Evolutionary conservation across 306 rosid species (phyloP).

Genomic region (Vigna mungo): DNA sequence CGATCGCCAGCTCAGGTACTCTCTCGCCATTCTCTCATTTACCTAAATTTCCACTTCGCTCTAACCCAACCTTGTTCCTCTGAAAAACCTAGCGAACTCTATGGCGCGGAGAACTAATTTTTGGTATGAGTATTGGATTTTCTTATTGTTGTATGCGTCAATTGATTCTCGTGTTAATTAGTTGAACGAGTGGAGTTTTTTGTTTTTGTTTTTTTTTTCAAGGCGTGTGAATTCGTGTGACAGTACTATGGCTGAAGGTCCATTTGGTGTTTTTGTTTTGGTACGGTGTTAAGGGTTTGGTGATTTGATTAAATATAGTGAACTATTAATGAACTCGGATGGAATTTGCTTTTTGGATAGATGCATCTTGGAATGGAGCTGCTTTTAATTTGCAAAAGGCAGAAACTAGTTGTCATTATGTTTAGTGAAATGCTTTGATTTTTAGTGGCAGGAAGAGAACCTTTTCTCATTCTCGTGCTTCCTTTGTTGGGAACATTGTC

Average conservation of each 20-base stretch:
- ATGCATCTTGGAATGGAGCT: not conserved
- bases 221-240: slow-evolving; percentile 11
- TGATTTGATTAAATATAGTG: slow-evolving; percentile 13
- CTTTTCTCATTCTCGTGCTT: not conserved
- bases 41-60: not conserved
- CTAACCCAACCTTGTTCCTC: not conserved
- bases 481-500: not conserved
- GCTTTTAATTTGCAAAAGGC: not conserved
- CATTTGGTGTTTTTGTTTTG: not conserved
- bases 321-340: not conserved
- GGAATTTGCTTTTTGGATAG: not conserved
- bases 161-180: not conserved
- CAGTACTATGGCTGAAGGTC: not conserved
- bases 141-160: not conserved
- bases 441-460: not conserved
- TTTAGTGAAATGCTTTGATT: not conserved
- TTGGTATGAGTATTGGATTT: not conserved
- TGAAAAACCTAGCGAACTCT: not conserved
- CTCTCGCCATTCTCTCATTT: slow-evolving; percentile 28
- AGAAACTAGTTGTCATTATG: not conserved
- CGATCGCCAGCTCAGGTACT: slow-evolving; percentile 90
- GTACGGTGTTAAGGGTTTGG: slow-evolving; percentile 25
- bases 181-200: not conserved
- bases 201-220: not conserved
- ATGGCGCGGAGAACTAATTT: not conserved